Percentiles rank a stretch among this genome's conserved stretches.
Evolutionary conservation across 345 rosid species (phyloP).

Genomic region (Arabidopsis arenosa): DNA sequence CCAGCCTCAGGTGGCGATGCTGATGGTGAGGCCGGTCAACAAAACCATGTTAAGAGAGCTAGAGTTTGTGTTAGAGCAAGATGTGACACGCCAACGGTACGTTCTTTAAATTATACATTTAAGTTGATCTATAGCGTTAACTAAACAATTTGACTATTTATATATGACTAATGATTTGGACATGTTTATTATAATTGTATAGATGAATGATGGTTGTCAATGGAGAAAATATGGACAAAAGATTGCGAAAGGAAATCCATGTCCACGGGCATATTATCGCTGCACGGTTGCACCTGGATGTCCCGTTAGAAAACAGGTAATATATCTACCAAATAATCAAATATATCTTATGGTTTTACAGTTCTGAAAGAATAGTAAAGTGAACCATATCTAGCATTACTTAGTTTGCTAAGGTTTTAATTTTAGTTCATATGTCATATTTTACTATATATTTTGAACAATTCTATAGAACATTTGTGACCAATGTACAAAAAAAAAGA

Average conservation of each 20-base stretch:
- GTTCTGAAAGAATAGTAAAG: neutral
- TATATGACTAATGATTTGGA: constrained; percentile 1
- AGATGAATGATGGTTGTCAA: constrained; percentile 98
- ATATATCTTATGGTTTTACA: neutral
- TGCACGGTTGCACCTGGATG: constrained; percentile 83
- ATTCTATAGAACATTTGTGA: too few species aligned
- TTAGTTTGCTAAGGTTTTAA: neutral
- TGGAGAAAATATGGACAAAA: constrained; percentile 99
- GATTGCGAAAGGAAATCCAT: constrained; percentile 85
- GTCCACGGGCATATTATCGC: constrained; percentile 92
- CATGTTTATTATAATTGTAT: constrained; percentile 2
- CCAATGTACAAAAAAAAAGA: too few species aligned
- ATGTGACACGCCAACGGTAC: constrained; percentile 85
- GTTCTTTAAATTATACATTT: constrained; percentile 3
- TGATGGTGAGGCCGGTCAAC: constrained; percentile 62
- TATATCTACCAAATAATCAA: neutral
- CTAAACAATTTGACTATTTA: constrained; percentile 9
- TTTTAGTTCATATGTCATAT: too few species aligned
- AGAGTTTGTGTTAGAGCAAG: constrained; percentile 92
- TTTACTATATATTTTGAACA: too few species aligned
- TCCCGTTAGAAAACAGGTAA: constrained; percentile 92
- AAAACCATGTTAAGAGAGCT: constrained; percentile 67
- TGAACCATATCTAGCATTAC: too few species aligned
- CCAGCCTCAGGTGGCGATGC: constrained; percentile 52
- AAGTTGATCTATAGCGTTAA: neutral